phyloP scores from a whole-genome alignment of 2,329 filamentous ascomycete genomes.

The Venturia asperata region DNA sequence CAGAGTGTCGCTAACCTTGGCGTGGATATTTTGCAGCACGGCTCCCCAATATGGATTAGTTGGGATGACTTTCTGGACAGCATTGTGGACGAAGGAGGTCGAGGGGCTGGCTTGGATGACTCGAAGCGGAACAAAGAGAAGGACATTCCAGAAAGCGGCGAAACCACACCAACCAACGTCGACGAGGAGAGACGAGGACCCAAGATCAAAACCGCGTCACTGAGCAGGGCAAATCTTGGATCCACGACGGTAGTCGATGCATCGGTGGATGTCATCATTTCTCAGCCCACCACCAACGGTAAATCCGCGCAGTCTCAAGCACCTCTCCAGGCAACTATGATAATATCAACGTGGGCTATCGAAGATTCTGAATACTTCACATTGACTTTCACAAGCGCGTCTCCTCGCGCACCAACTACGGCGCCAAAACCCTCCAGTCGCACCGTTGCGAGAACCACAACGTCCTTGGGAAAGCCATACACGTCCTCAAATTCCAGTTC shows the following conservation, averaged over 20 bases:
- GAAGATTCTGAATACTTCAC: conserved; percentile 64
- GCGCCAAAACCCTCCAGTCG: conserved; percentile 29
- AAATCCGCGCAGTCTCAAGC: conserved; percentile 19
- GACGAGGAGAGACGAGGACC: conserved; percentile 23
- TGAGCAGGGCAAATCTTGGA: conserved; percentile 32
- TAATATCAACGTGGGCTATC: conserved; percentile 67
- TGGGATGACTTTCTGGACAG: conserved; percentile 45
- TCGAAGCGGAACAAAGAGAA: conserved; percentile 20
- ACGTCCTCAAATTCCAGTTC: conserved; percentile 35
- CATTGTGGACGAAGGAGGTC: conserved; percentile 33
- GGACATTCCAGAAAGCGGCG: conserved; percentile 17
- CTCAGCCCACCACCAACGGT: conserved; percentile 24
- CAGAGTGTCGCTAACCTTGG: conserved; percentile 63
- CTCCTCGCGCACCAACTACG: conserved; percentile 19
- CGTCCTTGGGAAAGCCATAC: conserved; percentile 30
- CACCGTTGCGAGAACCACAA: conserved; percentile 38
- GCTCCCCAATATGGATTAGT: conserved; percentile 44
- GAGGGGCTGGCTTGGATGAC: conserved; percentile 19
- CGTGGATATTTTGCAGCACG: conserved; percentile 65
- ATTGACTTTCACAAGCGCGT: conserved; percentile 62
- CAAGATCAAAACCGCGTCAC: conserved; percentile 24
- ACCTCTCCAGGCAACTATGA: conserved; percentile 59
- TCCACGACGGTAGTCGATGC: conserved; percentile 49
- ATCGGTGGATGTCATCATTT: conserved; percentile 60
- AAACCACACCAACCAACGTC: conserved; percentile 24